These are phyloP conservation scores for Phytopythium boreale DNA, from an alignment of 352 stramenopile species.

Conservation along the genomic window DNA sequence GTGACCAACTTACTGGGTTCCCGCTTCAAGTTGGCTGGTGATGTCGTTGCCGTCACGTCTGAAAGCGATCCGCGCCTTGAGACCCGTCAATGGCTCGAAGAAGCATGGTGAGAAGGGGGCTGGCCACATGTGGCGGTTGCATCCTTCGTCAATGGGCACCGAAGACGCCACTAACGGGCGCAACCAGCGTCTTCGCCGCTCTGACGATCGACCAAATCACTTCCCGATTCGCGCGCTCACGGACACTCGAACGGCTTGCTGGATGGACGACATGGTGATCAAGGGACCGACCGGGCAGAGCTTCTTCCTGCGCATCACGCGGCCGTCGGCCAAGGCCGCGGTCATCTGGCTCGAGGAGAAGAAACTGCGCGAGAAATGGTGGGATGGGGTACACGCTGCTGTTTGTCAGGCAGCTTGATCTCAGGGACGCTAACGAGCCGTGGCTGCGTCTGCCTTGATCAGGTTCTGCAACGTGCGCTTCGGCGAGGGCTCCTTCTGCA, in stretches of 20 bases:
- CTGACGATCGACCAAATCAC: neutral
- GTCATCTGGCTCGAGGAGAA: slow-evolving; percentile 8
- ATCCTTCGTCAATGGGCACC: neutral
- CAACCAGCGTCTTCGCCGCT: neutral
- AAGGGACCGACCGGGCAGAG: slow-evolving; percentile 5
- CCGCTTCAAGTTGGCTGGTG: neutral
- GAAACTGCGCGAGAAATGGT: slow-evolving; percentile 7
- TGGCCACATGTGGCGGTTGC: neutral
- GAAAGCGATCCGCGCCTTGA: neutral
- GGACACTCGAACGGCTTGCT: neutral
- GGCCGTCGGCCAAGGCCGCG: neutral
- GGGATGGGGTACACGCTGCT: too few relatives aligned
- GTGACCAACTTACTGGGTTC: neutral
- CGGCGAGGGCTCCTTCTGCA: slow-evolving; percentile 1
- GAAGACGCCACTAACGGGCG: neutral
- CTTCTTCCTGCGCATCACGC: slow-evolving; percentile 8
- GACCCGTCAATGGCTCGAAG: neutral
- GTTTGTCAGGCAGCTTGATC: neutral
- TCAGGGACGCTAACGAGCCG: neutral
- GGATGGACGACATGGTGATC: slow-evolving; percentile 6
- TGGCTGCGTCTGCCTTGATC: neutral
- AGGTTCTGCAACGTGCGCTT: slow-evolving; percentile 8
- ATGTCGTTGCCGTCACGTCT: neutral
- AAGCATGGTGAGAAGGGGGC: neutral
- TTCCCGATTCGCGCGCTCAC: neutral